A percentile compares a stretch with the other conserved stretches of the same genome.
These are phyloP conservation scores for Fagopyrum esculentum DNA, from an alignment of 148 eudicot genomes.

Conservation along the genomic window DNA sequence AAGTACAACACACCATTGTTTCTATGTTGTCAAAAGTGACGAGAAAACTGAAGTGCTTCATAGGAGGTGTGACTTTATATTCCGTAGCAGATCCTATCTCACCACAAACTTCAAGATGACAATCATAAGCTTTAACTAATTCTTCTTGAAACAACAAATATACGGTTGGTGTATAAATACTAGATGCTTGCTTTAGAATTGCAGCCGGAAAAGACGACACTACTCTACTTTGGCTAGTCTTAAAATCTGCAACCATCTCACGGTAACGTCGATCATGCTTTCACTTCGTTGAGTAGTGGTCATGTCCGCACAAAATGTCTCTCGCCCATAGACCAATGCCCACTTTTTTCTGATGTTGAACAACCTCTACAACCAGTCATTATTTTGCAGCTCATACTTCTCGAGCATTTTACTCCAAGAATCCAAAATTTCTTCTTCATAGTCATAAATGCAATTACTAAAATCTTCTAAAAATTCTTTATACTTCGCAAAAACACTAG, in stretches of 20 bases:
- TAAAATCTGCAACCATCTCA: slow-evolving; percentile 55
- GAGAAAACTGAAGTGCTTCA: not conserved
- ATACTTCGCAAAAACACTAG: no score
- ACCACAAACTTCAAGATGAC: not conserved
- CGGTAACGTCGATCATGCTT: slow-evolving; percentile 43
- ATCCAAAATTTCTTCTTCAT: no score
- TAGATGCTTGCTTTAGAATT: slow-evolving; percentile 58
- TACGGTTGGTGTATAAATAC: slow-evolving; percentile 51
- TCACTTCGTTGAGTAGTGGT: no score
- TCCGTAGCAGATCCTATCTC: not conserved
- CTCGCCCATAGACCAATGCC: no score
- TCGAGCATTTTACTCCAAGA: no score
- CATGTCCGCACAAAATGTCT: no score
- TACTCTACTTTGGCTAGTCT: slow-evolving; percentile 45
- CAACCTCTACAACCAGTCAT: no score
- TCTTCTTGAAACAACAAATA: slow-evolving; percentile 42
- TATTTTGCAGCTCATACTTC: no score
- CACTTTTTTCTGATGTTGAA: no score
- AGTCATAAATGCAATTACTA: no score
- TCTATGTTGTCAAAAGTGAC: not conserved
- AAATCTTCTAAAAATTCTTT: no score
- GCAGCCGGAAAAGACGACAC: slow-evolving; percentile 47
- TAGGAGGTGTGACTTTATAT: not conserved
- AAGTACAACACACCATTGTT: not conserved
- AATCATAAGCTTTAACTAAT: not conserved